These are phyloP conservation scores for Melastoma candidum DNA, from an alignment of 441 rosid species.

Conservation along the genomic window DNA sequence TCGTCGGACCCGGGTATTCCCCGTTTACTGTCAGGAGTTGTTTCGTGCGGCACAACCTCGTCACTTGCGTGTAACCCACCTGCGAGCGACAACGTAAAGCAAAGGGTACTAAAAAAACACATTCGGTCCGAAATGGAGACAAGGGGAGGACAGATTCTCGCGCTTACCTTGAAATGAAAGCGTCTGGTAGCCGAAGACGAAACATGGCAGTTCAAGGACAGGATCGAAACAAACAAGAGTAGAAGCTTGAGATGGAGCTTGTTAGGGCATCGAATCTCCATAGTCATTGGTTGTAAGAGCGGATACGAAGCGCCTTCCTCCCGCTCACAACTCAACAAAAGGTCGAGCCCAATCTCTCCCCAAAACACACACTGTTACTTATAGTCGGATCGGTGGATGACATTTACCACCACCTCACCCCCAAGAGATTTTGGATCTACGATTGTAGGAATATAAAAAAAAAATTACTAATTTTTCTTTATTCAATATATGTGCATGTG, in stretches of 20 bases:
- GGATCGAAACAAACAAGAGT: slow-evolving; percentile 6
- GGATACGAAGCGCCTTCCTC: too few relatives aligned
- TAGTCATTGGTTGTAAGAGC: too few relatives aligned
- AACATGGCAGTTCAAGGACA: slow-evolving; percentile 3
- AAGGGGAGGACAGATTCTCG: neutral
- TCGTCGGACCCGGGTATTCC: slow-evolving; percentile 50
- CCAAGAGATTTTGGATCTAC: too few relatives aligned
- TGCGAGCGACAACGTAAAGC: slow-evolving; percentile 3
- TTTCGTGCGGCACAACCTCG: slow-evolving; percentile 43
- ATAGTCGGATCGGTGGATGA: too few relatives aligned
- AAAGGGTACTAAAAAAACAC: neutral
- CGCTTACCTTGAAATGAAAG: slow-evolving; percentile 38
- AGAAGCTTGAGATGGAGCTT: slow-evolving; percentile 1
- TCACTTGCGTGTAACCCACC: slow-evolving; percentile 44
- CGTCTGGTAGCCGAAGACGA: slow-evolving; percentile 25
- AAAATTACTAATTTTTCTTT: too few relatives aligned
- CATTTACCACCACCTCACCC: too few relatives aligned
- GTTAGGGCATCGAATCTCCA: neutral
- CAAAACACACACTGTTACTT: too few relatives aligned
- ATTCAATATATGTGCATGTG: too few relatives aligned
- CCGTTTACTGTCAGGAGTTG: slow-evolving; percentile 52
- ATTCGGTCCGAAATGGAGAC: neutral
- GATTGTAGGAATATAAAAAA: too few relatives aligned
- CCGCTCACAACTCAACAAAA: too few relatives aligned
- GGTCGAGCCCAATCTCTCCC: too few relatives aligned